Conservation (phyloP, 768 basidiomycete species). For the Suillus subalutaceus region DNA sequence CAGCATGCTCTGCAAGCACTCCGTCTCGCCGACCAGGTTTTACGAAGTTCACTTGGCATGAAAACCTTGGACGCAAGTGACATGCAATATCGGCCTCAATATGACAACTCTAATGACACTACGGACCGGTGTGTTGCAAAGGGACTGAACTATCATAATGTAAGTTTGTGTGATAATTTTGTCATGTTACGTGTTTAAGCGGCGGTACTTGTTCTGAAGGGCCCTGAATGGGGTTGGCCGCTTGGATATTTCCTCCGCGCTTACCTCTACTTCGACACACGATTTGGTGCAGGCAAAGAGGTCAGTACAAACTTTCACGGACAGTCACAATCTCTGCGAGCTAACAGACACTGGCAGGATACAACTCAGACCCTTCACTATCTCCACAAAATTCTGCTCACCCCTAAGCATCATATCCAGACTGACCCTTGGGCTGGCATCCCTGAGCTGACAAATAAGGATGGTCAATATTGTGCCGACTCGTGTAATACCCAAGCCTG, state of each 20-base stretch:
- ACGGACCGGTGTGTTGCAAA: slow-evolving; percentile 85
- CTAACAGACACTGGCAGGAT: slow-evolving; percentile 49
- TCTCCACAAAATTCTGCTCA: slow-evolving; percentile 73
- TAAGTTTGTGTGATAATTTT: slow-evolving; percentile 33
- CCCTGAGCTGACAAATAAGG: slow-evolving; percentile 88
- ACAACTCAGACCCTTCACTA: slow-evolving; percentile 73
- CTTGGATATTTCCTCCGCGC: slow-evolving; percentile 94
- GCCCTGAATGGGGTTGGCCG: slow-evolving; percentile 96
- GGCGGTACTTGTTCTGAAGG: slow-evolving; percentile 44
- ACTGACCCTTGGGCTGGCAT: slow-evolving; percentile 90
- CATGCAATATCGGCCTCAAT: slow-evolving; percentile 85
- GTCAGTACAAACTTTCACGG: slow-evolving; percentile 43
- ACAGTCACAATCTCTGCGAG: slow-evolving; percentile 3
- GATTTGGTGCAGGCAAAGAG: slow-evolving; percentile 65
- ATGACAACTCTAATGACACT: slow-evolving; percentile 94
- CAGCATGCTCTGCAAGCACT: slow-evolving; percentile 80
- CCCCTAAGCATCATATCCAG: slow-evolving; percentile 72
- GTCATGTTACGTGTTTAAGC: slow-evolving; percentile 23
- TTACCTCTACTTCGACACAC: slow-evolving; percentile 84
- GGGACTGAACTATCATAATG: slow-evolving; percentile 94
- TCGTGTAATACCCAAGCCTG: slow-evolving; percentile 96
- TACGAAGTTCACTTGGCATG: slow-evolving; percentile 93
- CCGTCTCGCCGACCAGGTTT: slow-evolving; percentile 73
- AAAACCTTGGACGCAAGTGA: slow-evolving; percentile 92
- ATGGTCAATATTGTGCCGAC: slow-evolving; percentile 82